These are phyloP conservation scores for Plasmodium knowlesi DNA, from an alignment of 169 alveolate species.

Conservation along the genomic window DNA sequence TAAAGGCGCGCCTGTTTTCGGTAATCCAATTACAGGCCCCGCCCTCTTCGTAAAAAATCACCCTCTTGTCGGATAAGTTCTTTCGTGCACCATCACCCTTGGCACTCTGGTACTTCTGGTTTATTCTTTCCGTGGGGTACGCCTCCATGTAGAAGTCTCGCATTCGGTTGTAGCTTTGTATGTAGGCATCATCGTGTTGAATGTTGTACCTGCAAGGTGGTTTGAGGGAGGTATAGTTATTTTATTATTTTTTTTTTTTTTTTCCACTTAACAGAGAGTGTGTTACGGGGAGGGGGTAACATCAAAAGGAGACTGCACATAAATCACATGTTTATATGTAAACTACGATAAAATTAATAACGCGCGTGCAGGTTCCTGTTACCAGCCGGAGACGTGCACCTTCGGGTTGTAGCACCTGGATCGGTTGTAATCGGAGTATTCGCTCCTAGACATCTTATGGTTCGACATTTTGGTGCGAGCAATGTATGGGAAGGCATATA, in stretches of 20 bases:
- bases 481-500: not conserved
- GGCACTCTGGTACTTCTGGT: conserved; percentile 4
- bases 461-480: conserved; percentile 10
- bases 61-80: conserved; percentile 29
- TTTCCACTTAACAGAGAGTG: not conserved
- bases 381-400: conserved; percentile 74
- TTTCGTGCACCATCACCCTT: not conserved
- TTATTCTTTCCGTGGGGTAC: conserved; percentile 18
- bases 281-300: not conserved
- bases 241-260: no score
- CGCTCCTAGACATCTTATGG: not conserved
- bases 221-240: not conserved
- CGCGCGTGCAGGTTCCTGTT: not conserved
- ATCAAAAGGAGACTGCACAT: not conserved
- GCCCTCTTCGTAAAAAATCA: conserved; percentile 51
- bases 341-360: no score
- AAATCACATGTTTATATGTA: not conserved
- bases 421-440: conserved; percentile 1
- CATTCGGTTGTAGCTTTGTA: conserved; percentile 27
- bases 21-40: conserved; percentile 37
- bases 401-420: conserved; percentile 59
- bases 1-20: conserved; percentile 33
- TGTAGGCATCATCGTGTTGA: conserved; percentile 41
- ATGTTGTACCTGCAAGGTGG: conserved; percentile 35
- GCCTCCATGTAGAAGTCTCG: conserved; percentile 20